Evolutionary conservation across 345 rosid species (phyloP).

Genomic region (Trapa incisa): DNA sequence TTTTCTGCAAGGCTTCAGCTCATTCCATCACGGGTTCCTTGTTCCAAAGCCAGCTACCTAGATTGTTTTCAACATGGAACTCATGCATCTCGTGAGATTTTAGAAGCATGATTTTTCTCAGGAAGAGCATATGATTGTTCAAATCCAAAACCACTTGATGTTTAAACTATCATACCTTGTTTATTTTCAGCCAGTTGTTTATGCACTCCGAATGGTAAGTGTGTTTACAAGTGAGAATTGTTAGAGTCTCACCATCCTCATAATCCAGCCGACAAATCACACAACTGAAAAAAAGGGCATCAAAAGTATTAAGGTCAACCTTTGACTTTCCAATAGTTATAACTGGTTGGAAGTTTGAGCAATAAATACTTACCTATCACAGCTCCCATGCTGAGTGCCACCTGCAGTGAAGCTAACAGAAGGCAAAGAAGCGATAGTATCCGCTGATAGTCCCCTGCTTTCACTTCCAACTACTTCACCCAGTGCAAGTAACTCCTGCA

Average conservation of each 20-base stretch:
- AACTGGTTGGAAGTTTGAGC: constrained; percentile 4
- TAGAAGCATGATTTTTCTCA: neutral
- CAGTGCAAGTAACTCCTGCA: constrained; percentile 85
- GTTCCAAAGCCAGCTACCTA: too few species aligned
- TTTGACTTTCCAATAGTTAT: neutral
- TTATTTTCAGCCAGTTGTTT: constrained; percentile 89
- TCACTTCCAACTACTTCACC: constrained; percentile 84
- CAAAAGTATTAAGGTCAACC: neutral
- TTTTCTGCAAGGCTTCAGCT: neutral
- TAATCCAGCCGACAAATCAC: constrained; percentile 85
- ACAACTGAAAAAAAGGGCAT: constrained; percentile 39
- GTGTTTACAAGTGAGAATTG: constrained; percentile 83
- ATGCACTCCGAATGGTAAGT: constrained; percentile 90
- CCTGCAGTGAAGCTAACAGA: constrained; percentile 56
- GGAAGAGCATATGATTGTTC: neutral
- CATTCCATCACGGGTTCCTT: too few species aligned
- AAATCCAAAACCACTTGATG: neutral
- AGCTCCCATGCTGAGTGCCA: constrained; percentile 63
- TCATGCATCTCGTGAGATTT: too few species aligned
- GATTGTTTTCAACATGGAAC: too few species aligned
- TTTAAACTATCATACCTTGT: constrained; percentile 36
- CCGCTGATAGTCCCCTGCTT: constrained; percentile 86
- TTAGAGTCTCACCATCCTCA: constrained; percentile 73
- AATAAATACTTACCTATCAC: constrained; percentile 59
- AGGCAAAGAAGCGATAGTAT: constrained; percentile 66